A percentile compares a stretch with the other conserved stretches of the same genome.
Conservation (phyloP, 768 basidiomycete genomes). For the Rhizopogon vinicolor region DNA sequence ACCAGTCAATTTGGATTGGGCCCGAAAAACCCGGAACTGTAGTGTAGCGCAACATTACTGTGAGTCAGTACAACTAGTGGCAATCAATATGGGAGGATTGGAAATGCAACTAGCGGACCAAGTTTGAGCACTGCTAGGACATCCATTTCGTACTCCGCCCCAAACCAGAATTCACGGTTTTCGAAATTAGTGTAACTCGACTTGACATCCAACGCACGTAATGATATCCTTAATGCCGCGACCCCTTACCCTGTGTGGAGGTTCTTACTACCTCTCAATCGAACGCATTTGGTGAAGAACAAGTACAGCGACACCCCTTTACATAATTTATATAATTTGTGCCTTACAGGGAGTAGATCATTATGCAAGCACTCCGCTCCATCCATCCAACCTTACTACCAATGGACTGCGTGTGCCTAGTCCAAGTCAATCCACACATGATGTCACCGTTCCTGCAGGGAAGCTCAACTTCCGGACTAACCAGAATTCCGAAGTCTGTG, state of each 20-base stretch:
- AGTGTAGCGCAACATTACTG: no score
- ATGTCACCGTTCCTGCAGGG: conserved; percentile 63
- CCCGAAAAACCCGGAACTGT: no score
- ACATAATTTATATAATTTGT: not conserved
- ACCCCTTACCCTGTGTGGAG: conserved; percentile 88
- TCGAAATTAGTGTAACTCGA: no score
- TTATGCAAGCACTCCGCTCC: conserved; percentile 68
- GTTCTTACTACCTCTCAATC: conserved; percentile 44
- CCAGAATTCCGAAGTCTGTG: conserved; percentile 29
- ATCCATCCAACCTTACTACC: conserved; percentile 65
- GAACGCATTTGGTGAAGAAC: conserved; percentile 70
- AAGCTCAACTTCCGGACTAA: conserved; percentile 69
- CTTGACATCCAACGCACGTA: no score
- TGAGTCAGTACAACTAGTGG: no score
- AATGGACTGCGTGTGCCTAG: conserved; percentile 47
- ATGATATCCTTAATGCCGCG: conserved; percentile 61
- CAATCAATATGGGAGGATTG: no score
- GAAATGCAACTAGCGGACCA: no score
- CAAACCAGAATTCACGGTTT: no score
- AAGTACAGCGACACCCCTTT: conserved; percentile 58
- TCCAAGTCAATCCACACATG: conserved; percentile 53
- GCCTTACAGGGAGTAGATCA: conserved; percentile 68
- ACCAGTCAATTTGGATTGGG: no score
- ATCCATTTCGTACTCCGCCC: no score
- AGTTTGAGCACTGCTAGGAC: no score